These are phyloP conservation scores for Uncinocarpus reesii DNA, from an alignment of 2,329 filamentous ascomycete genomes.

Conservation along the genomic window DNA sequence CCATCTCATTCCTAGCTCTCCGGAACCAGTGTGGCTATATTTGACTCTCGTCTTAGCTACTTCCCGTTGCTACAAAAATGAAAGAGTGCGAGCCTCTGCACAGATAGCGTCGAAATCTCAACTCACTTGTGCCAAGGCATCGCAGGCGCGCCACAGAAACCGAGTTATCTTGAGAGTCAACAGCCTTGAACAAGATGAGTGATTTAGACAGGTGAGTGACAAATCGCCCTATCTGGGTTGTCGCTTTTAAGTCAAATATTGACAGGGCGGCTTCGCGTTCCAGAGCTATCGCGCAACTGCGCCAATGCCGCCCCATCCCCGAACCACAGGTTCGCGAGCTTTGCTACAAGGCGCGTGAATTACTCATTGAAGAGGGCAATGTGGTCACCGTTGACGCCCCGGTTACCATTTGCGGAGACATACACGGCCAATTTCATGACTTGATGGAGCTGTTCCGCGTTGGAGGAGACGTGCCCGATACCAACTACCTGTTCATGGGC, in stretches of 20 bases:
- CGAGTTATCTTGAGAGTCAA: not conserved
- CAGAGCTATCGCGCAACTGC: conserved; percentile 89
- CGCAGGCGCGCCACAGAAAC: not conserved
- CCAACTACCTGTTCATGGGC: conserved; percentile 94
- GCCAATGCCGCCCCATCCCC: conserved; percentile 90
- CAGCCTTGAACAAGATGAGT: conserved; percentile 51
- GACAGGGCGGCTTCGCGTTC: conserved; percentile 7
- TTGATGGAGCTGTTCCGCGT: conserved; percentile 99
- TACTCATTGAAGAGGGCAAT: conserved; percentile 99
- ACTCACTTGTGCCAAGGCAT: not conserved
- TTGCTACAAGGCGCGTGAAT: conserved; percentile 96
- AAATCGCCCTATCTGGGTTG: conserved; percentile 10
- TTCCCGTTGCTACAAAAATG: conserved; percentile 5
- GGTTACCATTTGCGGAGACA: conserved; percentile 97
- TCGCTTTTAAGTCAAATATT: not conserved
- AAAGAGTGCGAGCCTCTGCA: conserved; percentile 3
- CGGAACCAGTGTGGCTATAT: not conserved
- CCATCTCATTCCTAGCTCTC: not conserved
- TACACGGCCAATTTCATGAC: conserved; percentile 98
- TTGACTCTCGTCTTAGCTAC: not conserved
- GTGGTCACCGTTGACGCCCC: conserved; percentile 93
- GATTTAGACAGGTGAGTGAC: conserved; percentile 73
- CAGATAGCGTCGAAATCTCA: conserved; percentile 1
- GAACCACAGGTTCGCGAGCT: conserved; percentile 92
- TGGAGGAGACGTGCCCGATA: conserved; percentile 91